A percentile compares a stretch with the other conserved stretches of the same genome.
These are phyloP conservation scores for Neurospora hispaniola DNA, from an alignment of 495 filamentous ascomycete genomes.

Conservation along the genomic window DNA sequence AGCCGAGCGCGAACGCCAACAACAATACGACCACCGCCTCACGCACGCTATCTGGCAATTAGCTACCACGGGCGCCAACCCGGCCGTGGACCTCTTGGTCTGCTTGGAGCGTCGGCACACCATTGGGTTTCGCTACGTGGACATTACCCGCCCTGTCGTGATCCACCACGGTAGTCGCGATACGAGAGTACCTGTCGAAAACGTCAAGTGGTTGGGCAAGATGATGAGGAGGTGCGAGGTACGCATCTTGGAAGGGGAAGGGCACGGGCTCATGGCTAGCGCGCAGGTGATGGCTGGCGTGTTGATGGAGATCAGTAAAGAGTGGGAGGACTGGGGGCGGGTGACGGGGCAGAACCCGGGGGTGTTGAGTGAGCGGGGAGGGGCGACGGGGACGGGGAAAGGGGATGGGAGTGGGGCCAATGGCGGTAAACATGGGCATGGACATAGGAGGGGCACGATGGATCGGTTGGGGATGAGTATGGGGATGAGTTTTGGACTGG, in stretches of 20 bases:
- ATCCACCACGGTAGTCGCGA: conserved; percentile 93
- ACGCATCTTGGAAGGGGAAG: conserved; percentile 80
- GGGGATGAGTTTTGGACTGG: background rate
- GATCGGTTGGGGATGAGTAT: background rate
- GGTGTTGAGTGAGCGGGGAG: background rate
- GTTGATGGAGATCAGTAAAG: conserved; percentile 81
- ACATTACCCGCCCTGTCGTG: conserved; percentile 80
- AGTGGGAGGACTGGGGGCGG: conserved; percentile 87
- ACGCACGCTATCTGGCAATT: conserved; percentile 90
- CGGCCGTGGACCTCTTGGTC: conserved; percentile 83
- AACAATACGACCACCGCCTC: conserved; percentile 72
- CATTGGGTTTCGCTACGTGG: conserved; percentile 94
- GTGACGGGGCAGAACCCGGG: conserved; percentile 17
- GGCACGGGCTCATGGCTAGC: conserved; percentile 93
- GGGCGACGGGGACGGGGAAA: background rate
- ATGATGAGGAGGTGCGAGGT: conserved; percentile 91
- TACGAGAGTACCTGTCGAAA: conserved; percentile 86
- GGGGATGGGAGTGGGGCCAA: background rate
- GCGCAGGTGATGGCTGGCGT: conserved; percentile 87
- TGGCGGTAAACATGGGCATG: background rate
- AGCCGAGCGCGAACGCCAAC: conserved; percentile 59
- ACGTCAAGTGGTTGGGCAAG: conserved; percentile 87
- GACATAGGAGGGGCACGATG: background rate
- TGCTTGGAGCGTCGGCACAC: conserved; percentile 85
- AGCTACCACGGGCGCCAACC: conserved; percentile 87